Conservation (phyloP, 2,329 filamentous ascomycete species). For the Diaporthe sp. region DNA sequence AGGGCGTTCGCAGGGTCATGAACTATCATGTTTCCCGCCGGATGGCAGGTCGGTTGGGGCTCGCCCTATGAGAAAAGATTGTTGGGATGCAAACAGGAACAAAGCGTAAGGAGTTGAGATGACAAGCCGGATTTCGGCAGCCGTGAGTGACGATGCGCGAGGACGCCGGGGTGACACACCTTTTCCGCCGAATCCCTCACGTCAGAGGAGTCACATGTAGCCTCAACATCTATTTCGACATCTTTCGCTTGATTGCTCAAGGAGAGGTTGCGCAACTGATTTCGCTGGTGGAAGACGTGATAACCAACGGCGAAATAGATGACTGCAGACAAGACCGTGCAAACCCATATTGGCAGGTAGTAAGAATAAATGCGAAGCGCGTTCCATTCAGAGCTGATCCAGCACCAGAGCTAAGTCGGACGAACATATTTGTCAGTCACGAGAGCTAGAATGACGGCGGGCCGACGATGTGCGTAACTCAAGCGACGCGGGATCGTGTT, state of each 20-base stretch:
- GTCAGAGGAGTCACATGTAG: constrained; percentile 37
- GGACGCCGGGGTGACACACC: constrained; percentile 26
- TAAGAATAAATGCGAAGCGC: constrained; percentile 69
- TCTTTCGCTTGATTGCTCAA: constrained; percentile 53
- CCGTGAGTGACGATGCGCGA: constrained; percentile 29
- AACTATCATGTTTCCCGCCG: not conserved
- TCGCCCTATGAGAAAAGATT: not conserved
- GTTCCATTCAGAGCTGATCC: constrained; percentile 66
- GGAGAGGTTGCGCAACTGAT: constrained; percentile 64
- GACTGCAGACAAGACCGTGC: constrained; percentile 63
- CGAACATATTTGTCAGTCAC: not conserved
- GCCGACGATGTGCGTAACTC: not conserved
- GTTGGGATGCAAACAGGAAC: not conserved
- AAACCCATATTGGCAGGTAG: constrained; percentile 71
- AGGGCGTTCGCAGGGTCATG: not conserved
- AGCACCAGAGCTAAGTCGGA: constrained; percentile 66
- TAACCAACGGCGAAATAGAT: constrained; percentile 69
- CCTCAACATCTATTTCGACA: constrained; percentile 38
- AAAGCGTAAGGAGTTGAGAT: too few species aligned
- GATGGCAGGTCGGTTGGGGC: not conserved
- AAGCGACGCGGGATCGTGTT: not conserved
- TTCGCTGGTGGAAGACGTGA: constrained; percentile 68
- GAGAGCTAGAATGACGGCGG: not conserved
- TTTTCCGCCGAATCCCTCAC: constrained; percentile 35
- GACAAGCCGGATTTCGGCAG: not conserved